phyloP scores from a whole-genome alignment of 495 filamentous ascomycete species.

The Trichoderma parareesei region DNA sequence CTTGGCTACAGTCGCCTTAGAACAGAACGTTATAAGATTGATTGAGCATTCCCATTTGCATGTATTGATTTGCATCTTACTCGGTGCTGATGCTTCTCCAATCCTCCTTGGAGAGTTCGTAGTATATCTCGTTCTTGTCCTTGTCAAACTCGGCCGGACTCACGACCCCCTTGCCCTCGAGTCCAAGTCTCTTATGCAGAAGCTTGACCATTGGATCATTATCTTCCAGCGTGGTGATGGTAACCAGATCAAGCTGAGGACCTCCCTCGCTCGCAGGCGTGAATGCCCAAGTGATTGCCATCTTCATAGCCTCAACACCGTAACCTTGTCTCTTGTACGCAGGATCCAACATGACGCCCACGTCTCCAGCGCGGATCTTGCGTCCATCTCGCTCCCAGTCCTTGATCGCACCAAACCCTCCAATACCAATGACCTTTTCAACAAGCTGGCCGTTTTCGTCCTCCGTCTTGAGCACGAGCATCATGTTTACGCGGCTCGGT shows the following conservation, averaged over 20 bases:
- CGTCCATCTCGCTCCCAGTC: neutral
- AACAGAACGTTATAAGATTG: too few species aligned
- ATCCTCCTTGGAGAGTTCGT: neutral
- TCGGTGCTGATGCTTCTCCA: neutral
- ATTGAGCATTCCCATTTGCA: too few species aligned
- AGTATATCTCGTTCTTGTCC: conserved; percentile 5
- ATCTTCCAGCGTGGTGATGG: conserved; percentile 7
- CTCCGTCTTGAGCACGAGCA: conserved; percentile 5
- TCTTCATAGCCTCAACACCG: conserved; percentile 11
- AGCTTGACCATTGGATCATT: conserved; percentile 7
- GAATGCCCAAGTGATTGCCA: conserved; percentile 10
- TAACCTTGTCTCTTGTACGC: conserved; percentile 8
- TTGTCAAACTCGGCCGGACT: neutral
- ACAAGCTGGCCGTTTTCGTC: neutral
- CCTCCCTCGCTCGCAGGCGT: neutral
- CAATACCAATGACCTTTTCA: neutral
- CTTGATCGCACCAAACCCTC: neutral
- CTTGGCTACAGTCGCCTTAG: too few species aligned
- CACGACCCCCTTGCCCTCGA: conserved; percentile 2
- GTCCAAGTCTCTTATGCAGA: conserved; percentile 5
- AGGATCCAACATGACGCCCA: conserved; percentile 9
- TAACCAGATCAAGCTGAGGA: conserved; percentile 10
- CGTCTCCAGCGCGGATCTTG: conserved; percentile 6
- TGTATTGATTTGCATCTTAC: too few species aligned
- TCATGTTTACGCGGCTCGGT: conserved; percentile 11